Base-by-base conservation (phyloP, 1,284 basidiomycete species). In the Trichosporon faecale region DNA sequence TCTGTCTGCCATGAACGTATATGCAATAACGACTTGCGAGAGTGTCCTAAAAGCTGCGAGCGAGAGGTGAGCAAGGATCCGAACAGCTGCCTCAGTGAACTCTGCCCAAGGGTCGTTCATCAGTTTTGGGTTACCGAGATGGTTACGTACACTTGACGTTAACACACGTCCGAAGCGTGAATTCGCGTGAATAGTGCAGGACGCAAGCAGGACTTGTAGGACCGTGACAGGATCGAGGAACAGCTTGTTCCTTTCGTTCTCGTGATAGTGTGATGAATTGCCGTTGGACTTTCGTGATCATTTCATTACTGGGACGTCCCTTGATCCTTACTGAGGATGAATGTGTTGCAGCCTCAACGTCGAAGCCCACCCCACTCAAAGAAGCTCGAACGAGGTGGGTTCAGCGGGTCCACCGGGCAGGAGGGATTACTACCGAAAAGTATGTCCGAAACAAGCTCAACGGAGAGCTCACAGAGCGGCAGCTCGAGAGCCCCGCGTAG, bases 381-480 rank as follows among this genome's bases (percentile, higher is more conserved):
- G 49, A 52, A 52, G 49, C 49, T 52, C 46, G 23, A 52, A 52
- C 49, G 49, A 52, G 49, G 49, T 52, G 49, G 46, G 44, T 21
- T 18, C 21, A n/a, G 14, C 21, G 44, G 49, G 49, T 44, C 18
- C 40, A 44, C 21, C 21, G 35, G 35, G 35, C 14, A n/a, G 40
- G 23, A 52, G 49, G 49, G 49, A 25, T 52, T 52, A 52, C 49
- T 23, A 23, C 49, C 49, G 8, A 21, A 52, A 25, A 52, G 49
- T 52, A 52, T 52, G 49, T 52, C 49, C 49, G 49, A 52, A 52
- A 52, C 49, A 52, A 52, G 49, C 49, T 52, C 49, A 21, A 18
- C 44, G n/a, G 3, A n/a, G n/a, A n/a, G 44, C 44, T 46, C 18
- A 46, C 5, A 46, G 44, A 14, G 6, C 18, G 40, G 40, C 18